Evolutionary conservation across 192 early-diverging fungal species (phyloP).

Genomic region (Podochytrium sp.): DNA sequence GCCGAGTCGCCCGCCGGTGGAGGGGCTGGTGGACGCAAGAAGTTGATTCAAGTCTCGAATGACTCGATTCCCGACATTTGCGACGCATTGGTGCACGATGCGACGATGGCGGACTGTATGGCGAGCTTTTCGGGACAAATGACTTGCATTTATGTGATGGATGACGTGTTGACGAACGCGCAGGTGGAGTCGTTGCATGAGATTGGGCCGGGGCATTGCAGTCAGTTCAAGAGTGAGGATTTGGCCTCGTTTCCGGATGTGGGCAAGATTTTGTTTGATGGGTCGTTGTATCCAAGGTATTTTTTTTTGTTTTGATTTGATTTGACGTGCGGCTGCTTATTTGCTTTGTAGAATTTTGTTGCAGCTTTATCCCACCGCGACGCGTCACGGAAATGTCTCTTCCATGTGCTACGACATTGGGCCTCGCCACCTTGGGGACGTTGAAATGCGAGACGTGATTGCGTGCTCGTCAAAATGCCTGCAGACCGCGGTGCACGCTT

Average conservation of each 20-base stretch:
- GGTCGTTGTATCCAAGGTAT: constrained; percentile 21
- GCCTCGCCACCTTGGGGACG: constrained; percentile 14
- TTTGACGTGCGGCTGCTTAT: not conserved
- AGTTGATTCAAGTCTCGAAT: not conserved
- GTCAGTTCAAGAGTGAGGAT: constrained; percentile 33
- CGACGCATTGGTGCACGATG: not conserved
- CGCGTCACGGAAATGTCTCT: not conserved
- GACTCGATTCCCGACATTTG: constrained; percentile 28
- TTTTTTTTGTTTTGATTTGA: not conserved
- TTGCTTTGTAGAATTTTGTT: constrained; percentile 28
- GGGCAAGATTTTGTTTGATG: constrained; percentile 36
- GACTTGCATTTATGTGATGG: constrained; percentile 43
- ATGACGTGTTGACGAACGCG: constrained; percentile 27
- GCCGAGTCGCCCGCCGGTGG: not conserved
- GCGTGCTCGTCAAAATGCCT: constrained; percentile 47
- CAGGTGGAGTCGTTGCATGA: constrained; percentile 29
- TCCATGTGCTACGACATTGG: constrained; percentile 32
- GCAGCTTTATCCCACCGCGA: constrained; percentile 43
- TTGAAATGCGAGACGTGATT: constrained; percentile 31
- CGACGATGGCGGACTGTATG: not conserved
- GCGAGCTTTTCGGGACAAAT: constrained; percentile 41
- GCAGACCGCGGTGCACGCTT: constrained; percentile 42
- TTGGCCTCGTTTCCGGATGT: constrained; percentile 33
- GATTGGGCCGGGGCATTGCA: constrained; percentile 33
- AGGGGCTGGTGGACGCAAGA: no score